Conservation (phyloP, 352 stramenopile species). For the Phytopythium litorale region DNA sequence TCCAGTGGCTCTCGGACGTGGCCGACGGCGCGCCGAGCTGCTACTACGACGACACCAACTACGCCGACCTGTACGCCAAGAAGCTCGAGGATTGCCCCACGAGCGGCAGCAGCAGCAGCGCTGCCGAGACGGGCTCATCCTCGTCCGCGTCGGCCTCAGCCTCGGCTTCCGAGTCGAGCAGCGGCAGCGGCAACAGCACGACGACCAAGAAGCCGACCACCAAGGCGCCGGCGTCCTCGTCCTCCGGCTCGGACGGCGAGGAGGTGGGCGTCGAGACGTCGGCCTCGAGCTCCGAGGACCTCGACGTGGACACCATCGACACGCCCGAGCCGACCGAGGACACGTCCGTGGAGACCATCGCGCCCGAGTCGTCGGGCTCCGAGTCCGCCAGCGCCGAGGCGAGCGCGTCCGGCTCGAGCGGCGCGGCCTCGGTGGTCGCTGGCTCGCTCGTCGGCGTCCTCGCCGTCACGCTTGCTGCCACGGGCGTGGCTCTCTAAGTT, state of each 20-base stretch:
- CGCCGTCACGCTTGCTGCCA: slow-evolving; percentile 1
- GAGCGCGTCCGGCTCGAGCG: slow-evolving; percentile 1
- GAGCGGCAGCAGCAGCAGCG: slow-evolving; percentile 5
- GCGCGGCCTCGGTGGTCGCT: slow-evolving; percentile 2
- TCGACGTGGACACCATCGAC: slow-evolving; percentile 7
- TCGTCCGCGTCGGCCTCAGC: background rate
- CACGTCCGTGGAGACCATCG: slow-evolving; percentile 6
- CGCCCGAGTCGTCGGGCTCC: background rate
- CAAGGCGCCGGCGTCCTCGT: slow-evolving; percentile 9
- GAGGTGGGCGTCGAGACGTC: slow-evolving; percentile 2
- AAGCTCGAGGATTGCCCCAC: slow-evolving; percentile 46
- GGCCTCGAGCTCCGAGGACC: slow-evolving; percentile 8
- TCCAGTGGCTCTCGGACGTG: slow-evolving; percentile 55
- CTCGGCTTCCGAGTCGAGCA: slow-evolving; percentile 4
- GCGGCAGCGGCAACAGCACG: slow-evolving; percentile 7
- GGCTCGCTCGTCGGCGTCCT: slow-evolving; percentile 2
- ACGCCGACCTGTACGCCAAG: slow-evolving; percentile 30
- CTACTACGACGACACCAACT: slow-evolving; percentile 69
- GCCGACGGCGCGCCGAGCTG: slow-evolving; percentile 43
- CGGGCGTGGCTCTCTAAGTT: background rate
- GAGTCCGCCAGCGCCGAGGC: slow-evolving; percentile 1
- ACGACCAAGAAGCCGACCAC: slow-evolving; percentile 7
- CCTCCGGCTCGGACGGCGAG: background rate
- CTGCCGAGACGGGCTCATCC: background rate
- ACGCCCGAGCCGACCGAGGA: slow-evolving; percentile 8